These are phyloP conservation scores for Kwoniella heveanensis DNA, from an alignment of 768 basidiomycete species.

Conservation along the genomic window DNA sequence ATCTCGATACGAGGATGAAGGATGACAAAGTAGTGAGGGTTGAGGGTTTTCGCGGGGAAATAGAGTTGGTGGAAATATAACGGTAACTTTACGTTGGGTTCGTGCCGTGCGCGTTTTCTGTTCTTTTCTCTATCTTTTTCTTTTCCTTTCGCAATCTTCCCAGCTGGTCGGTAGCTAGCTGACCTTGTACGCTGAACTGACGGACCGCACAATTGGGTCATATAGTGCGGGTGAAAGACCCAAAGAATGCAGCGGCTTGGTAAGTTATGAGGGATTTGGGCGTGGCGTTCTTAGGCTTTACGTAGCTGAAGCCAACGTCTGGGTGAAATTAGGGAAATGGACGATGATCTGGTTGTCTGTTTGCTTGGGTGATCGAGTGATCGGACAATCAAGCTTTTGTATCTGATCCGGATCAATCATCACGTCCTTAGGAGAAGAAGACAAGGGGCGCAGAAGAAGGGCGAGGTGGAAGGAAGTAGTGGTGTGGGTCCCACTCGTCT, in stretches of 20 bases:
- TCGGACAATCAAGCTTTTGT: neutral
- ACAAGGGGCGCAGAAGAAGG: neutral
- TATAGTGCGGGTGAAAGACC: neutral
- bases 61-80: no score
- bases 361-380: no score
- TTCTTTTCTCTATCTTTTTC: no score
- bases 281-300: neutral
- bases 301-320: neutral
- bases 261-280: neutral
- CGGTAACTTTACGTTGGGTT: no score
- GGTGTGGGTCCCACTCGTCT: neutral
- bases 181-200: no score
- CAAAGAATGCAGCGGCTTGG: neutral
- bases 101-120: no score
- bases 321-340: neutral
- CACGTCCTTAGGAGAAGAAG: neutral
- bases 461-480: neutral
- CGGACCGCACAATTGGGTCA: no score
- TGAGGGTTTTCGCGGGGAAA: no score
- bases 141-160: no score
- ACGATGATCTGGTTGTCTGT: neutral
- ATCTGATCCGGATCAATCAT: neutral
- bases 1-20: no score
- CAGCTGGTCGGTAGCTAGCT: no score
- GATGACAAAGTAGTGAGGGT: no score